Conservation (phyloP, 1,284 basidiomycete genomes). For the Thecaphora frezii region DNA sequence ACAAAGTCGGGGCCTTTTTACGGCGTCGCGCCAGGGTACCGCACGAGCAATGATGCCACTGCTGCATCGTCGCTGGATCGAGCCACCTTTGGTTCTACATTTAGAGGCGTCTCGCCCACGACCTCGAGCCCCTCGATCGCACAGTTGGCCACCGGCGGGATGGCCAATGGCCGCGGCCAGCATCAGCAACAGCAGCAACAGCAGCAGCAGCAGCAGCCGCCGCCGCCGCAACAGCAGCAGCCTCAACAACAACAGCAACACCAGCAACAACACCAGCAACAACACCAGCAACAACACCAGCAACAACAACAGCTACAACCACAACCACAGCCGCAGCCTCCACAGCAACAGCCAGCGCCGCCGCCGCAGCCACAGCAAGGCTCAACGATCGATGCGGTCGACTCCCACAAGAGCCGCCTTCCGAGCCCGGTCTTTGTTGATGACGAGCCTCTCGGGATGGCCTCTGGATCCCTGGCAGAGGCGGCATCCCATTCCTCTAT, state of each 20-base stretch:
- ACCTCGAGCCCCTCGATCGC: background rate
- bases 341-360: conserved; percentile 4
- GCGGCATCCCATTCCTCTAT: background rate
- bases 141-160: background rate
- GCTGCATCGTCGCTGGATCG: conserved; percentile 24
- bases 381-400: conserved; percentile 8
- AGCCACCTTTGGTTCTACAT: conserved; percentile 21
- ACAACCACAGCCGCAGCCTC: too few species aligned
- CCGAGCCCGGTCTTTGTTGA: conserved; percentile 35
- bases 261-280: too few species aligned
- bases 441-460: conserved; percentile 3
- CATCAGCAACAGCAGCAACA: conserved; percentile 14
- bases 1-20: conserved; percentile 19
- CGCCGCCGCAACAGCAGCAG: too few species aligned
- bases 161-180: background rate
- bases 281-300: too few species aligned
- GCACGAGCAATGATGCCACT: conserved; percentile 15
- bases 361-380: conserved; percentile 5
- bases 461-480: background rate
- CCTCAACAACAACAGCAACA: too few species aligned
- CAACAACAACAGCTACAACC: too few species aligned
- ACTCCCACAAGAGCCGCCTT: conserved; percentile 26
- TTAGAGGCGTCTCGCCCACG: conserved; percentile 19
- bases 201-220: too few species aligned
- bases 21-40: conserved; percentile 10